phyloP scores from a whole-genome alignment of 2,329 filamentous ascomycete genomes.

The Phialophora macrospora region DNA sequence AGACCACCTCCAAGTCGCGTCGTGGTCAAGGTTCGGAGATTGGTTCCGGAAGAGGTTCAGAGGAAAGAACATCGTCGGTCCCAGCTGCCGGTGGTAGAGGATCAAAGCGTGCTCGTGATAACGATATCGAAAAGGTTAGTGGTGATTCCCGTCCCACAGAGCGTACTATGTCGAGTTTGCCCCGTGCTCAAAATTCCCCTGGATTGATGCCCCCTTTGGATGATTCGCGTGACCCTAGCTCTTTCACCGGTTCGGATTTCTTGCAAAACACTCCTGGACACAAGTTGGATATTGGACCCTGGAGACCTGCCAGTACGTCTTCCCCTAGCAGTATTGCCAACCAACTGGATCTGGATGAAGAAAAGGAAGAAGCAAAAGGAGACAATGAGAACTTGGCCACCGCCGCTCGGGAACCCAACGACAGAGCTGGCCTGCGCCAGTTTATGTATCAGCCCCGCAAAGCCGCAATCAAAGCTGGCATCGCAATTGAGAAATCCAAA shows the following conservation, averaged over 20 bases:
- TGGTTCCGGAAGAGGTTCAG: conserved; percentile 51
- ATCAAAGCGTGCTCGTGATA: conserved; percentile 52
- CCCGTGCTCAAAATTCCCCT: conserved; percentile 10
- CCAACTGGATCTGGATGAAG: not conserved
- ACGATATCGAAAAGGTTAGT: conserved; percentile 55
- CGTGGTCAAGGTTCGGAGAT: conserved; percentile 47
- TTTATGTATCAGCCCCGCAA: conserved; percentile 24
- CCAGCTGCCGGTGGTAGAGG: conserved; percentile 51
- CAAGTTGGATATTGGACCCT: not conserved
- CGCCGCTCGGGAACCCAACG: not conserved
- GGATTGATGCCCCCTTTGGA: not conserved
- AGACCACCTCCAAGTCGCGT: conserved; percentile 40
- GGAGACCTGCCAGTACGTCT: not conserved
- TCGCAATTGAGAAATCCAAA: not conserved
- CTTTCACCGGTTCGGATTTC: not conserved
- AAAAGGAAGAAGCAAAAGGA: not conserved
- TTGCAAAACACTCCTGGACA: not conserved
- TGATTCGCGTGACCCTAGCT: conserved; percentile 6
- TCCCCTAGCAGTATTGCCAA: not conserved
- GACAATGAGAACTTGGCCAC: not conserved
- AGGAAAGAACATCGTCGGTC: conserved; percentile 52
- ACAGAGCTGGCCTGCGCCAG: not conserved
- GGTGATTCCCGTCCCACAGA: conserved; percentile 19
- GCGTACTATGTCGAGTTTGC: not conserved
- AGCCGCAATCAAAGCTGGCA: conserved; percentile 24